Evolutionary conservation across 352 stramenopile genomes (phyloP), one percentile per base, ranked within the genome.

Genomic region (Phytophthora pistaciae): DNA sequence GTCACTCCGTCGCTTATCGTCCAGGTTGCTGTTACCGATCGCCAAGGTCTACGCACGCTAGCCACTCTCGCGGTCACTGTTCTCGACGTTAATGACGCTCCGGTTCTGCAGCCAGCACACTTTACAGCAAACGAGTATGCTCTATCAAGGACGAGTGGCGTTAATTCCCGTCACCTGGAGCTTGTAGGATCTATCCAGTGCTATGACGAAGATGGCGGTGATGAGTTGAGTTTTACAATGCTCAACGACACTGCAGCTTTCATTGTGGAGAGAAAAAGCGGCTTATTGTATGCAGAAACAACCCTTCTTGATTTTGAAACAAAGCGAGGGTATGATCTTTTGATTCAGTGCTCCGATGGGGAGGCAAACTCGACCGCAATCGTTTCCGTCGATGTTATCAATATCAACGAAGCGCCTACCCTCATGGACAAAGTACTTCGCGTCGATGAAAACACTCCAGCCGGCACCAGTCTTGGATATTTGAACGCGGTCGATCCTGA

Each of bases 391-490:
- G 50, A 75, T 21, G 64, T 91, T 18, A 20, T 61, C 0, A 91
- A 91, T 23, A 69, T 88, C 10, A 88, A 91, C 59, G 84, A 90
- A 70, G 57, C 77, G 0, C 84, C 84, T 2, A 33, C 65, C 16
- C 42, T 82, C 2, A 29, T 20, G 5, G 52, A 68, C 33, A 68
- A 87, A 42, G 50, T 70, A 9, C 76, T 80, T 50, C 77, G 61
- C 4, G 29, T 90, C 0, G 18, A 53, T 14, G 84, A 91, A 54
- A 86, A 87, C 48, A 48, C 67, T n/a, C 9, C 20, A 13, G 8
- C 13, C 36, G 60, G 71, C 3, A 64, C 42, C 6, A 69, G 18
- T 9, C 31, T 78, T 29, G 66, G 66, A 3, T 61, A 54, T 13
- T 25, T 78, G 9, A 44, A 38, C 27, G 21, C 62, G 23, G 67